Percentiles rank a stretch among this genome's conserved stretches.
phyloP scores from a whole-genome alignment of 768 basidiomycete genomes.

The Dacryopinax spathularia region DNA sequence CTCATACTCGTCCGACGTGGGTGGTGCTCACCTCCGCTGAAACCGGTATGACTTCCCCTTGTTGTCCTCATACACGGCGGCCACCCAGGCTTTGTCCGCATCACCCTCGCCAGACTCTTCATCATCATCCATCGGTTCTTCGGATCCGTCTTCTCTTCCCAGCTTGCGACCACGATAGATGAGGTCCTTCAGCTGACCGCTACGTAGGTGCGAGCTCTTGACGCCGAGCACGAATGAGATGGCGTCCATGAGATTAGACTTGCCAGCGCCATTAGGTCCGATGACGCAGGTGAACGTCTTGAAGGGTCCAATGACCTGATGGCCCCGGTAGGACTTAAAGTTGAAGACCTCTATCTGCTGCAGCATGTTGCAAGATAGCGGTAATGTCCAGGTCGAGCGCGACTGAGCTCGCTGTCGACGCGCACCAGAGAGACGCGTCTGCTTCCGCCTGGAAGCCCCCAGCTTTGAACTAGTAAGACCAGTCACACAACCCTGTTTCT shows the following conservation, averaged over 20 bases:
- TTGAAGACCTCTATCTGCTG: slow-evolving; percentile 67
- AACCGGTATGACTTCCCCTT: slow-evolving; percentile 76
- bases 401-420: background rate
- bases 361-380: background rate
- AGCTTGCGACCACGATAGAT: slow-evolving; percentile 80
- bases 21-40: slow-evolving; percentile 84
- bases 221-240: slow-evolving; percentile 98
- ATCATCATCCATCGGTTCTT: slow-evolving; percentile 27
- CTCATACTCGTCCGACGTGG: slow-evolving; percentile 17
- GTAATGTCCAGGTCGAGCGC: background rate
- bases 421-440: background rate
- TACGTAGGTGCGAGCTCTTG: slow-evolving; percentile 82
- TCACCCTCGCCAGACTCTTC: slow-evolving; percentile 58
- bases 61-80: slow-evolving; percentile 72
- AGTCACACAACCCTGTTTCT: too few relatives aligned
- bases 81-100: slow-evolving; percentile 89
- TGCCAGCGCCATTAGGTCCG: slow-evolving; percentile 97
- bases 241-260: slow-evolving; percentile 98
- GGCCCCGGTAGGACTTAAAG: slow-evolving; percentile 93
- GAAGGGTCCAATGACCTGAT: slow-evolving; percentile 82
- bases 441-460: background rate
- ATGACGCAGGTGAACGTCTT: slow-evolving; percentile 90
- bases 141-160: slow-evolving; percentile 34
- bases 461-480: too few relatives aligned
- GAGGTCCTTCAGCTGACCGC: slow-evolving; percentile 86